Base-by-base conservation (phyloP, 2,329 filamentous ascomycete species). In the Coniochaeta hoffmannii region DNA sequence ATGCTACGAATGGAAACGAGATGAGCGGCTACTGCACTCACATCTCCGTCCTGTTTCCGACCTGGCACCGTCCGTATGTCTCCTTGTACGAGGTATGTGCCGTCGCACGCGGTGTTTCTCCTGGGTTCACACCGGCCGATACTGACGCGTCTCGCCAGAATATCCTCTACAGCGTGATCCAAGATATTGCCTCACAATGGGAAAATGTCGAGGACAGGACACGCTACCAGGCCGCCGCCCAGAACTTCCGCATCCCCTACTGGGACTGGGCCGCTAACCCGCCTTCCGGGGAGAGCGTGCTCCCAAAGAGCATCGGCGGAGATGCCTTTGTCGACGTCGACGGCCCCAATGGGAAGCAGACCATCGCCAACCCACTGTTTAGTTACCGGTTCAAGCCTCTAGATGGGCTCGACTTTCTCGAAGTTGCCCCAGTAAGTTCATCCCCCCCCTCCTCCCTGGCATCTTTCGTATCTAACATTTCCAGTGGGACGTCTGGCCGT, bases 31-130 rank as follows among this genome's bases (percentile, higher is more conserved):
- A 91, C 68, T 95, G 90, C 68, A 82, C 82, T 14, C 90, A 96
- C 69, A 81, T 78, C 24, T 88, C 87, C 1, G 82, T 86, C 38
- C 73, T 94, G 15, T 94, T 96, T 66, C 82, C 87, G 36, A 80
- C 85, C 36, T 95, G 90, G 90, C 90, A 96, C 75, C 82, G 90
- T 52, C 88, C 89, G 1, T 95, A 93, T 68, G 74, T 94, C 57
- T 79, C 76, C 30, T 68, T 83, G 53, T 81, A 81, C 56, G 81
- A 84, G 74, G 81, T 80, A 65, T 54, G 65, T 56, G 41, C 34
- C 41, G 46, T 10, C 31, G 31, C 31, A 30, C 22, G n/a, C 19
- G 22, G 19, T 53, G 28, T 35, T 17, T 41, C 41, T 46, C 19
- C 41, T 3, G 22, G 41, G 19, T 46, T 50, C n/a, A 11, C 49